phyloP scores from a whole-genome alignment of 768 basidiomycete genomes.

The Trametes elegans region DNA sequence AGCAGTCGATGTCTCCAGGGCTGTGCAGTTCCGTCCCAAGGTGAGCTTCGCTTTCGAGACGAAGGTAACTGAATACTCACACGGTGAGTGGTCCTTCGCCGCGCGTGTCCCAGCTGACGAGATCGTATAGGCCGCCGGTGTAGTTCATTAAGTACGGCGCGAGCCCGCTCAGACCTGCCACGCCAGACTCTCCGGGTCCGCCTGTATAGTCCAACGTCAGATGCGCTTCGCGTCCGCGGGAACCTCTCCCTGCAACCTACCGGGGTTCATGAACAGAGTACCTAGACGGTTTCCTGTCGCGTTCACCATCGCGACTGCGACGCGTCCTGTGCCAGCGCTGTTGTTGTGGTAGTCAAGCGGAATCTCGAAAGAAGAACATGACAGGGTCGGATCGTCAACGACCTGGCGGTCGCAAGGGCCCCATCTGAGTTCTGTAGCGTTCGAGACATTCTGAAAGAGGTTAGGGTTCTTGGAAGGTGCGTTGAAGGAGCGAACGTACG shows the following conservation, averaged over 20 bases:
- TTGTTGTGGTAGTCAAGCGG: constrained; percentile 9
- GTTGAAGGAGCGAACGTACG: neutral
- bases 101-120: constrained; percentile 17
- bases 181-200: constrained; percentile 9
- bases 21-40: neutral
- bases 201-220: neutral
- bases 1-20: constrained; percentile 12
- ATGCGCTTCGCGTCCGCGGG: too few species aligned
- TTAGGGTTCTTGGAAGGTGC: neutral
- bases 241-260: neutral
- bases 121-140: constrained; percentile 10
- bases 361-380: constrained; percentile 2
- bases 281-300: neutral
- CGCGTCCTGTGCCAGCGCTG: neutral
- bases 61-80: neutral
- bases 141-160: neutral
- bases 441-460: neutral
- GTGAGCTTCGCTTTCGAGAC: neutral
- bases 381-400: neutral
- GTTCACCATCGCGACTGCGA: constrained; percentile 1
- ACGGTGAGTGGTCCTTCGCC: constrained; percentile 7
- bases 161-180: neutral
- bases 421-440: neutral
- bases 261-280: constrained; percentile 4
- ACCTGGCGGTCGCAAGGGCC: neutral